These are phyloP conservation scores for Ogataea thermomethanolica DNA, from an alignment of 805 yeast genomes.

Conservation along the genomic window DNA sequence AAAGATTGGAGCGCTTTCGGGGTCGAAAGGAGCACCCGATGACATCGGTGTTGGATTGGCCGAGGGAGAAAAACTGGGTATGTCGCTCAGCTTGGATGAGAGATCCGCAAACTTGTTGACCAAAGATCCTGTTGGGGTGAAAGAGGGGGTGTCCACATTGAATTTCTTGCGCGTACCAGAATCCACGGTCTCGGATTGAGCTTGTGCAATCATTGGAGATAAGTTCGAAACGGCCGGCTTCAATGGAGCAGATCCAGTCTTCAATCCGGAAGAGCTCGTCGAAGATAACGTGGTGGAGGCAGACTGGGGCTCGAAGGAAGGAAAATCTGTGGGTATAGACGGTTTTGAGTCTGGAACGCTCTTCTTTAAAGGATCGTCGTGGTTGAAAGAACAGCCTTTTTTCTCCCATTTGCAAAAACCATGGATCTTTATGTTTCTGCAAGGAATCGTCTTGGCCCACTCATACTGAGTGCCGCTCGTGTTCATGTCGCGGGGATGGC, in stretches of 20 bases:
- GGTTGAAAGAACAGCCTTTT: conserved; percentile 82
- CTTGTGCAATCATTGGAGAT: conserved; percentile 4
- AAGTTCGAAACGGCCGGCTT: neutral
- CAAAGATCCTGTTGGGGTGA: conserved; percentile 40
- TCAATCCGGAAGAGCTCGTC: conserved; percentile 3
- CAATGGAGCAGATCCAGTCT: conserved; percentile 8
- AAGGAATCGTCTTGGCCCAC: conserved; percentile 70
- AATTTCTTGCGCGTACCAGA: conserved; percentile 39
- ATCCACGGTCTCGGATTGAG: conserved; percentile 13
- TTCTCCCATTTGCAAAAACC: conserved; percentile 86
- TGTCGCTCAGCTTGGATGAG: conserved; percentile 47
- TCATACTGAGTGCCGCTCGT: conserved; percentile 37
- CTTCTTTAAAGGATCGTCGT: conserved; percentile 40
- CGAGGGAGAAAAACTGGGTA: conserved; percentile 50
- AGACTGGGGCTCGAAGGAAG: conserved; percentile 11
- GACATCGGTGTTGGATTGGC: conserved; percentile 12
- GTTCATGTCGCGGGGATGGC: conserved; percentile 11
- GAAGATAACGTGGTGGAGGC: conserved; percentile 14
- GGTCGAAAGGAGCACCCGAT: conserved; percentile 24
- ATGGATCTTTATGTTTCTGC: conserved; percentile 79
- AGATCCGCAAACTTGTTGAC: conserved; percentile 41
- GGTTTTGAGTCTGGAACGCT: conserved; percentile 10
- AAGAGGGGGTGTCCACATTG: conserved; percentile 53
- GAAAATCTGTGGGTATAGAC: neutral
- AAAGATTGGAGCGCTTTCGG: conserved; percentile 31